Conservation (phyloP, 1,284 basidiomycete genomes). For the Meira miltonrushii region DNA sequence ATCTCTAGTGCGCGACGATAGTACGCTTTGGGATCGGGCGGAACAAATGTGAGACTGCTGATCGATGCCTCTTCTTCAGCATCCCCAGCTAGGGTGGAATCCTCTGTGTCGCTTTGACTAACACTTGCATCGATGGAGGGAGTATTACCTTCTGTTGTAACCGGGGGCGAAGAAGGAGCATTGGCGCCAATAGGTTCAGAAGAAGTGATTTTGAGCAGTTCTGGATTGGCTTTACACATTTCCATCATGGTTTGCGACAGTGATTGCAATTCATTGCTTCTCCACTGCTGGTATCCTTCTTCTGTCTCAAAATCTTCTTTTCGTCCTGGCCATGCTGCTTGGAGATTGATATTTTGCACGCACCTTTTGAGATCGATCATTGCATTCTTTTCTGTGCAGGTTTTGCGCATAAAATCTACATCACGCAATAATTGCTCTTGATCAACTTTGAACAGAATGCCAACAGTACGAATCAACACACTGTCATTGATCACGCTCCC, state of each 20-base stretch:
- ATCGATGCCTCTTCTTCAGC: constrained; percentile 32
- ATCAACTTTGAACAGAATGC: constrained; percentile 68
- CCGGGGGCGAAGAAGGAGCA: neutral
- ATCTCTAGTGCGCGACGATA: constrained; percentile 78
- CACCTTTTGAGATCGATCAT: constrained; percentile 63
- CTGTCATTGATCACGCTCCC: constrained; percentile 21
- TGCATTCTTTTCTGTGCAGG: constrained; percentile 66
- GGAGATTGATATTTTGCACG: constrained; percentile 82
- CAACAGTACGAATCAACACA: constrained; percentile 59
- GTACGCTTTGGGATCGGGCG: constrained; percentile 75
- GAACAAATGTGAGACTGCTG: constrained; percentile 70
- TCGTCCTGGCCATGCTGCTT: constrained; percentile 74
- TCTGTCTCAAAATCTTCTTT: constrained; percentile 77
- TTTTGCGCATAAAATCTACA: constrained; percentile 64
- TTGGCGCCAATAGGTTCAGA: neutral
- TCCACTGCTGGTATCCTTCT: constrained; percentile 77
- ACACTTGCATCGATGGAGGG: constrained; percentile 4
- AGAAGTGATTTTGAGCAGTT: constrained; percentile 67
- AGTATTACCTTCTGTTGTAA: constrained; percentile 13
- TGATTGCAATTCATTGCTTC: constrained; percentile 72
- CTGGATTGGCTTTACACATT: constrained; percentile 81
- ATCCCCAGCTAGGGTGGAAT: constrained; percentile 20
- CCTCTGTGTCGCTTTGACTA: constrained; percentile 9
- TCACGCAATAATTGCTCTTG: constrained; percentile 68
- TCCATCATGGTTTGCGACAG: constrained; percentile 81